These are phyloP conservation scores for Shiraia sp. DNA, from an alignment of 2,329 filamentous ascomycete genomes.

Conservation along the genomic window DNA sequence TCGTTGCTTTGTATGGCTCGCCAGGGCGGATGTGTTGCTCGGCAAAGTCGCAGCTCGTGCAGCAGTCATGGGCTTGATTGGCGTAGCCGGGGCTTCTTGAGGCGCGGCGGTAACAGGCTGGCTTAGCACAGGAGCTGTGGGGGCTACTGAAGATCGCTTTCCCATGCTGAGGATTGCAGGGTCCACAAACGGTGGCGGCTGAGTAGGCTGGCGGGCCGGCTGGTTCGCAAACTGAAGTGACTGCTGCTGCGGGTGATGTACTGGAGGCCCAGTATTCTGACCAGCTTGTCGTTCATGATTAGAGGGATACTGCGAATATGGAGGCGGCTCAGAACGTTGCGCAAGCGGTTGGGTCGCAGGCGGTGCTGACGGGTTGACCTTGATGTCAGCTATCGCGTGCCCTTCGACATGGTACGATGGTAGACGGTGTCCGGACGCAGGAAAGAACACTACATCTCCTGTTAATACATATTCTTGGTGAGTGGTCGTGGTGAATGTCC, in stretches of 20 bases:
- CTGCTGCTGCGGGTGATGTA: conserved; percentile 7
- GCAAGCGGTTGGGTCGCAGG: conserved; percentile 16
- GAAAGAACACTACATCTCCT: conserved; percentile 54
- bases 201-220: conserved; percentile 18
- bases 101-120: conserved; percentile 27
- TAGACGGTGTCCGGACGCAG: conserved; percentile 58
- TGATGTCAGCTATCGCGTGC: conserved; percentile 62
- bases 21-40: conserved; percentile 44
- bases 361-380: conserved; percentile 49
- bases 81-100: conserved; percentile 48
- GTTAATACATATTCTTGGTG: conserved; percentile 1
- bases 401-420: conserved; percentile 61
- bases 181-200: conserved; percentile 65
- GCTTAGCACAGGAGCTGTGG: conserved; percentile 17
- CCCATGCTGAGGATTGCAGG: conserved; percentile 78
- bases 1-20: conserved; percentile 33
- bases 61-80: conserved; percentile 46
- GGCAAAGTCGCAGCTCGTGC: conserved; percentile 42
- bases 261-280: conserved; percentile 6
- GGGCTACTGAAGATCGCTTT: conserved; percentile 35
- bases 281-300: conserved; percentile 14
- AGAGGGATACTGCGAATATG: conserved; percentile 26
- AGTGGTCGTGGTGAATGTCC: not conserved
- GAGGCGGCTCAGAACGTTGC: conserved; percentile 17
- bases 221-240: conserved; percentile 16